phyloP scores from a whole-genome alignment of 148 eudicot genomes.

The Chenopodium album region DNA sequence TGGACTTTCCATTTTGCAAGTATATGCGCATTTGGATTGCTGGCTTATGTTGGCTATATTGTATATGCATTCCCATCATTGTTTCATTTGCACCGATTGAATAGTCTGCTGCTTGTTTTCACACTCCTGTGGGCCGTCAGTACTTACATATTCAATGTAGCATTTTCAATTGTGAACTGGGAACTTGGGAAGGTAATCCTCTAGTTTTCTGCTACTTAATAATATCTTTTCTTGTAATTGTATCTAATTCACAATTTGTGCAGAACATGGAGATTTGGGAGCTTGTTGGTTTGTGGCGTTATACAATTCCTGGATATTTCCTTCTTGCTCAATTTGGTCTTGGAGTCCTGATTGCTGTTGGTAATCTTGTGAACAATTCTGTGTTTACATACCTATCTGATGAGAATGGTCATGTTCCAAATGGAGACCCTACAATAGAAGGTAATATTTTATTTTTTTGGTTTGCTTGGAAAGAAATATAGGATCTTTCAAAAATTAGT shows the following conservation, averaged over 20 bases:
- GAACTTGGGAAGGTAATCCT: slow-evolving; percentile 69
- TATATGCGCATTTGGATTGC: slow-evolving; percentile 88
- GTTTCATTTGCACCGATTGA: slow-evolving; percentile 86
- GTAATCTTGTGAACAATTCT: slow-evolving; percentile 93
- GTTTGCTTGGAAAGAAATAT: neutral
- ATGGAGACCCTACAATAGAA: slow-evolving; percentile 54
- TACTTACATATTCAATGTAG: slow-evolving; percentile 88
- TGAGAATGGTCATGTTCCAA: slow-evolving; percentile 53
- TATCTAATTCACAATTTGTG: slow-evolving; percentile 18
- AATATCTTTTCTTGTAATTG: neutral
- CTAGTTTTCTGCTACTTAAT: slow-evolving; percentile 1
- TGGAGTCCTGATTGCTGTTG: slow-evolving; percentile 86
- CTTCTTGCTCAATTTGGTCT: slow-evolving; percentile 93
- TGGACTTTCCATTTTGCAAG: slow-evolving; percentile 99
- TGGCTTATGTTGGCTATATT: slow-evolving; percentile 88
- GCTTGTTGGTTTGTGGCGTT: slow-evolving; percentile 95
- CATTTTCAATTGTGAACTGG: slow-evolving; percentile 67
- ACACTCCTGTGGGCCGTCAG: slow-evolving; percentile 89
- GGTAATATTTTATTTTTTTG: slow-evolving; percentile 40
- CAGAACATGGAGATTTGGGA: slow-evolving; percentile 98
- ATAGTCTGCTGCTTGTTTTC: slow-evolving; percentile 92
- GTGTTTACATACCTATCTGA: slow-evolving; percentile 74
- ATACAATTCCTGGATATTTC: slow-evolving; percentile 89
- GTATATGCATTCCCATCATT: slow-evolving; percentile 83
- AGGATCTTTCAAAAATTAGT: neutral